phyloP scores from a whole-genome alignment of 768 basidiomycete genomes.

The Rhodocollybia butyracea region DNA sequence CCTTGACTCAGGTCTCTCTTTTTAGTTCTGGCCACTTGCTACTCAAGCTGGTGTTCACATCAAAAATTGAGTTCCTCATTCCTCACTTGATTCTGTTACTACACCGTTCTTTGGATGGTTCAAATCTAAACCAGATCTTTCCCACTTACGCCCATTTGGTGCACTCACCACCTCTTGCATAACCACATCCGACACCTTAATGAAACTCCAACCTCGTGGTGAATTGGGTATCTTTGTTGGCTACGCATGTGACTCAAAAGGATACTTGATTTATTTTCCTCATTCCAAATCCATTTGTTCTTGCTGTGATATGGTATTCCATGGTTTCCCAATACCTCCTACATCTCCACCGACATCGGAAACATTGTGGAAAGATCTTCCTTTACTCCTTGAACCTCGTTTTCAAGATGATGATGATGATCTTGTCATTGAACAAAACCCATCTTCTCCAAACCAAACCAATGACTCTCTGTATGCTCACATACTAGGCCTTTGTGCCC shows the following conservation, averaged over 20 bases:
- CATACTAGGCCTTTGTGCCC: no score
- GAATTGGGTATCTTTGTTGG: conserved; percentile 15
- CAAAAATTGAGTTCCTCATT: no score
- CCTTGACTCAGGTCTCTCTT: no score
- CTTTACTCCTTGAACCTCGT: background rate
- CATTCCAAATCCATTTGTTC: conserved; percentile 9
- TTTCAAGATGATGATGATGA: no score
- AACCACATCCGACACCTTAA: background rate
- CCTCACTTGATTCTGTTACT: background rate
- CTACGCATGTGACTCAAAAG: conserved; percentile 15
- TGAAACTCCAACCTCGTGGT: conserved; percentile 10
- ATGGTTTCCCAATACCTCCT: conserved; percentile 2
- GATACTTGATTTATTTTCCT: conserved; percentile 17
- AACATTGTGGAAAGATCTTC: background rate
- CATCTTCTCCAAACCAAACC: no score
- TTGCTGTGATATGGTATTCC: conserved; percentile 5
- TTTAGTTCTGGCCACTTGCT: no score
- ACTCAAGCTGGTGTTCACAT: no score
- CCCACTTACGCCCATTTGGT: conserved; percentile 15
- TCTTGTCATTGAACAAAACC: no score
- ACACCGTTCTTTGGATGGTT: background rate
- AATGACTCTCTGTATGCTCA: no score
- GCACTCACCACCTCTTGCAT: background rate
- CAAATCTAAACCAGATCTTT: background rate
- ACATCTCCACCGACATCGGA: background rate